These are phyloP conservation scores for Corrigiola litoralis DNA, from an alignment of 179 eudicot genomes.

Conservation along the genomic window DNA sequence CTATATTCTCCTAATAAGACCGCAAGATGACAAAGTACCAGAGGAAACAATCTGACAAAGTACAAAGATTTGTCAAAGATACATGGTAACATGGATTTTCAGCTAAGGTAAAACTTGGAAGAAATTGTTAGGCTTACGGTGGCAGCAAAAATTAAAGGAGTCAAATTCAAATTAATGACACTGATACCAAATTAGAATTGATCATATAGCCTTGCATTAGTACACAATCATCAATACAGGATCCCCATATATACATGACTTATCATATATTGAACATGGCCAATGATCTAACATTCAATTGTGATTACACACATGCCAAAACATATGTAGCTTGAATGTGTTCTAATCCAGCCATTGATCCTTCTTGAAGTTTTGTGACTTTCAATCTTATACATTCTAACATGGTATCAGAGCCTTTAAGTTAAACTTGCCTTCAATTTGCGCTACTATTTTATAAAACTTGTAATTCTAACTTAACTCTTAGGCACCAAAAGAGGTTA, in stretches of 20 bases:
- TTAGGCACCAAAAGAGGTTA: too few relatives aligned
- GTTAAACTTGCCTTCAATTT: neutral
- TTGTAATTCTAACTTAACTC: too few relatives aligned
- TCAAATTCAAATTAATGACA: constrained; percentile 10
- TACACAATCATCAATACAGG: neutral
- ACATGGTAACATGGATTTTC: neutral
- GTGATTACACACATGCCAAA: too few relatives aligned
- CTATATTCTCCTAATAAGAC: too few relatives aligned
- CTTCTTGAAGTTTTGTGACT: too few relatives aligned
- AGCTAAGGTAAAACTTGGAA: neutral
- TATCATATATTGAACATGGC: too few relatives aligned
- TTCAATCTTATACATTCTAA: neutral
- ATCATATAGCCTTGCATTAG: neutral
- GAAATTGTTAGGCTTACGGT: neutral
- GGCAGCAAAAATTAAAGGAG: neutral
- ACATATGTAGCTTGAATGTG: too few relatives aligned
- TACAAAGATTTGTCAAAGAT: neutral
- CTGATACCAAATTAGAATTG: constrained; percentile 2
- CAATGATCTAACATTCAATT: too few relatives aligned
- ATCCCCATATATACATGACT: neutral
- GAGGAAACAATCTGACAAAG: too few relatives aligned
- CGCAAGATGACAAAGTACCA: too few relatives aligned
- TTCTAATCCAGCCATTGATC: too few relatives aligned
- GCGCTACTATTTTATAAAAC: too few relatives aligned
- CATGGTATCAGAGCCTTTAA: constrained; percentile 5